Base-by-base conservation (phyloP, 2,329 filamentous ascomycete species). In the Aspergillus pseudotamarii region DNA sequence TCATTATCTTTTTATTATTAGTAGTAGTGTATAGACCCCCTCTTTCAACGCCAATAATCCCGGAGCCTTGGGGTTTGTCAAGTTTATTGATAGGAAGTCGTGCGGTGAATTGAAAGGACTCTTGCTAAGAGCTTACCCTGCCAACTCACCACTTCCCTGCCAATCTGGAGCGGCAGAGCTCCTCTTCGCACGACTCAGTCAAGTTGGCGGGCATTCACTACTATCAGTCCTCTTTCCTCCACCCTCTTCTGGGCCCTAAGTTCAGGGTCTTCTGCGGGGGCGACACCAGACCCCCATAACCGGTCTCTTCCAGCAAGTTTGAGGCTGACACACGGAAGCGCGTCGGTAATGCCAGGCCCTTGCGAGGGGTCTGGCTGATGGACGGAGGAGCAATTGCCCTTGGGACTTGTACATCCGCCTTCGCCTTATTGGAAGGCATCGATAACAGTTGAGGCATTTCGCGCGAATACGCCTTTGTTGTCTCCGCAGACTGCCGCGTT, bases 271-370 rank as follows among this genome's bases (percentile, higher is more conserved):
- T 94, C 81, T 89, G 89, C 86, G 94, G 94, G 91, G 92, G 93
- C 85, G 92, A 95, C 86, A 95, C 93, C 85, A 94, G 96, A 84
- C 94, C 95, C 79, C 94, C 94, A 86, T 98, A 98, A 97, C 83
- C 94, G 80, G 85, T 73, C 79, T 79, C 79, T 71, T 69, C 68
- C 63, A 64, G 65, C 65, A 64, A 64, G 58, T 60, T 64, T 38
- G 67, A 70, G 68, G 72, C 77, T 79, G 77, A 74, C 71, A 72
- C 68, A 68, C 72, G 71, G 67, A 74, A 72, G 73, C 72, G 66
- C 71, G 69, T 70, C 72, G 75, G 73, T 73, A 72, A 72, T 75
- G 74, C 72, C 77, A 78, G 75, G 71, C 78, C 78, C 78, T 77
- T 72, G 66, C 65, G 67, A 74, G 75, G 78, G 78, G 78, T 79